Percentiles rank a stretch among this genome's conserved stretches.
Conservation (phyloP, 1,139 yeast genomes). For the Saccharomyces hybrid region DNA sequence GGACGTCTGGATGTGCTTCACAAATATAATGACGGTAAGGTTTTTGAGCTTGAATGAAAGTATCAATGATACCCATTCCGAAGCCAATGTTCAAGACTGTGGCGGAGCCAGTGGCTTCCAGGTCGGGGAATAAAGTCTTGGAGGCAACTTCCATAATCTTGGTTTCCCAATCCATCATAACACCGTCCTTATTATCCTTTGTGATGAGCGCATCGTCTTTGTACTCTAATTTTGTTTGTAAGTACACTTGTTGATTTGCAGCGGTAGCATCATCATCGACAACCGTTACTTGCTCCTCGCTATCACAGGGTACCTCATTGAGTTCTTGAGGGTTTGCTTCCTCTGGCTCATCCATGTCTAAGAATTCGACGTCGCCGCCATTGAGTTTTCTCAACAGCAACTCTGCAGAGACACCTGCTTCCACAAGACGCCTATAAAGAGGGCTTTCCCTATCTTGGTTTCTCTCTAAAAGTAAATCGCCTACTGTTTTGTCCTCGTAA, state of each 20-base stretch:
- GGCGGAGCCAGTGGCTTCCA: slow-evolving; percentile 34
- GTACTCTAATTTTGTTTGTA: slow-evolving; percentile 61
- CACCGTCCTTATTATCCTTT: slow-evolving; percentile 71
- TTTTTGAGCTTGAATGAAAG: slow-evolving; percentile 51
- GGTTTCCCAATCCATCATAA: slow-evolving; percentile 96
- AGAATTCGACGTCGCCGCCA: slow-evolving; percentile 48
- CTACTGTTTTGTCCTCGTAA: slow-evolving; percentile 63
- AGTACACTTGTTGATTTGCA: slow-evolving; percentile 55
- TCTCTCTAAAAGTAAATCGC: slow-evolving; percentile 55
- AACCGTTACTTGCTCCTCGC: slow-evolving; percentile 13
- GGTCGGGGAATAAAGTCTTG: slow-evolving; percentile 49
- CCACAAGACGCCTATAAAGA: slow-evolving; percentile 51
- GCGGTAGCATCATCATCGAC: slow-evolving; percentile 46
- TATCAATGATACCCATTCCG: slow-evolving; percentile 94
- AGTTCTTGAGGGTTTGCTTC: slow-evolving; percentile 14
- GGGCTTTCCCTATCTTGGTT: slow-evolving; percentile 33
- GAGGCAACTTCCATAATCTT: slow-evolving; percentile 77
- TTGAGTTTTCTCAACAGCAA: slow-evolving; percentile 64
- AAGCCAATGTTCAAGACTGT: slow-evolving; percentile 78
- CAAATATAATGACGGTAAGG: slow-evolving; percentile 77
- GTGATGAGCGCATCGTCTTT: slow-evolving; percentile 67
- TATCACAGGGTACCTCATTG: slow-evolving; percentile 17
- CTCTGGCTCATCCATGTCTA: slow-evolving; percentile 28
- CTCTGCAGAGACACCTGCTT: slow-evolving; percentile 90
- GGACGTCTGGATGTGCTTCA: slow-evolving; percentile 92